Percentiles rank a stretch among this genome's conserved stretches.
Evolutionary conservation across 73 alveolate genomes (phyloP).

Genomic region (Durusdinium trenchii): DNA sequence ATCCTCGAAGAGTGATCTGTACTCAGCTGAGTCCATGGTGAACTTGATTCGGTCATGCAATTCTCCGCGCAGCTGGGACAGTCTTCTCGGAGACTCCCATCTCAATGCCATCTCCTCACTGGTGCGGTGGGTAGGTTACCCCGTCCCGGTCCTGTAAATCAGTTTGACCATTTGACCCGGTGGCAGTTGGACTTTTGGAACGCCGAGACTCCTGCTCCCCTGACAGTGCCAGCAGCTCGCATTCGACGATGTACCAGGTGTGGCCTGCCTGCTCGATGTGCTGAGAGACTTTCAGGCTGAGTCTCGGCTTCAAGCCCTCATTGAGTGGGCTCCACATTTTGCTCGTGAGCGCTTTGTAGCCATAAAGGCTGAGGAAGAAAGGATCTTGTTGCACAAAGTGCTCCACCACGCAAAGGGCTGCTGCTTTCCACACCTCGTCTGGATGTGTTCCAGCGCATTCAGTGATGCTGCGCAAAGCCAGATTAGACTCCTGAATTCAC

Average conservation of each 20-base stretch:
- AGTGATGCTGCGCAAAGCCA: conserved; percentile 61
- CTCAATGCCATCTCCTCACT: conserved; percentile 22
- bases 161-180: too few species aligned
- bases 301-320: conserved; percentile 42
- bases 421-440: conserved; percentile 52
- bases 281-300: conserved; percentile 42
- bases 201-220: neutral
- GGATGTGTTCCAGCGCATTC: conserved; percentile 51
- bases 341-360: conserved; percentile 82
- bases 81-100: conserved; percentile 89
- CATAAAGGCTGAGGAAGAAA: conserved; percentile 63
- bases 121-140: neutral
- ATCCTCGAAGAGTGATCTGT: conserved; percentile 54
- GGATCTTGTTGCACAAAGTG: conserved; percentile 79
- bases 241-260: conserved; percentile 47
- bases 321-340: conserved; percentile 45
- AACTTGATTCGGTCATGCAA: conserved; percentile 76
- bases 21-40: conserved; percentile 60
- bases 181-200: neutral
- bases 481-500: conserved; percentile 27
- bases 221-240: conserved; percentile 28
- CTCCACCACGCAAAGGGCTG: conserved; percentile 67
- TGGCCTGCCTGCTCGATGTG: conserved; percentile 89
- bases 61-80: conserved; percentile 71
- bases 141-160: neutral